These are phyloP conservation scores for Chondrostereum purpureum DNA, from an alignment of 1,284 basidiomycete species.

Conservation along the genomic window DNA sequence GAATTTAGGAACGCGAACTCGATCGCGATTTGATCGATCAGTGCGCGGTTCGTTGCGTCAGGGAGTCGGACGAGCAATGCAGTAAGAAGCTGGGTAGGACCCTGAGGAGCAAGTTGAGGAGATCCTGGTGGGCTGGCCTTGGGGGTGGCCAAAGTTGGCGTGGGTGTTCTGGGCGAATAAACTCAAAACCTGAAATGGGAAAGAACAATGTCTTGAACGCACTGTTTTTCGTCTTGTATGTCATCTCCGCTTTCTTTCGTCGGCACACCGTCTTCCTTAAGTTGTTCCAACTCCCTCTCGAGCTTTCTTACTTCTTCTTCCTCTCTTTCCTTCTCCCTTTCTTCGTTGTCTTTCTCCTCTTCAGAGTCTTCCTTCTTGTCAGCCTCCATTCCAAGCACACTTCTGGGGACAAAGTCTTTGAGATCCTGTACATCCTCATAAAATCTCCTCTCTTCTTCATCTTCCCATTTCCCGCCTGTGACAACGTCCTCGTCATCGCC, in stretches of 20 bases:
- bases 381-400: conserved; percentile 79
- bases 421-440: conserved; percentile 93
- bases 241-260: conserved; percentile 22
- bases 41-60: conserved; percentile 85
- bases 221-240: conserved; percentile 26
- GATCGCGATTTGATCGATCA: conserved; percentile 91
- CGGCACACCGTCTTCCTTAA: conserved; percentile 23
- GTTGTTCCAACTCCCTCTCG: conserved; percentile 62
- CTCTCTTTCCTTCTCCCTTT: conserved; percentile 24
- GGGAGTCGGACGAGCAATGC: conserved; percentile 90
- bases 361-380: conserved; percentile 39
- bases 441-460: conserved; percentile 93
- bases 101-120: conserved; percentile 70
- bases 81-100: conserved; percentile 88
- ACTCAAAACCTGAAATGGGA: conserved; percentile 3
- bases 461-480: conserved; percentile 90
- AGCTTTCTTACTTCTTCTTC: conserved; percentile 58
- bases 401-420: conserved; percentile 85
- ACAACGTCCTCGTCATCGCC: conserved; percentile 50
- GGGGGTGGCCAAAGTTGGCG: conserved; percentile 63
- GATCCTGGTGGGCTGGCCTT: conserved; percentile 58
- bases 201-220: conserved; percentile 43
- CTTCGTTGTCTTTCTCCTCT: conserved; percentile 35
- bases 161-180: conserved; percentile 34
- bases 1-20: conserved; percentile 97